Conservation (phyloP, 345 rosid species). For the Cardamine resedifolia region DNA sequence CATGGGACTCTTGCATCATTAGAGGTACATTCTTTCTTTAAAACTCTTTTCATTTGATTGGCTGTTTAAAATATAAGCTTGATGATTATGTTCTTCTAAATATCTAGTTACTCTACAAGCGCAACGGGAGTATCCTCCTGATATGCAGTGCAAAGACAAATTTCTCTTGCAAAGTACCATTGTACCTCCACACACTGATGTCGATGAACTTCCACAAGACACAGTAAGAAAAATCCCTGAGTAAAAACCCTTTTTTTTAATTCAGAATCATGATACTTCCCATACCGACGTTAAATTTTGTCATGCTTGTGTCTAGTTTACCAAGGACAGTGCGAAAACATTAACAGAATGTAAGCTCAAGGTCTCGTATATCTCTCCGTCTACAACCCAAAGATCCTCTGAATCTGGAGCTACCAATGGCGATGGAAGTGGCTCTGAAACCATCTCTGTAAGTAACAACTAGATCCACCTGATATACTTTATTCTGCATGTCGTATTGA, state of each 20-base stretch:
- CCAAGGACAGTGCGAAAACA: conserved; percentile 64
- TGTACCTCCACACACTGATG: conserved; percentile 72
- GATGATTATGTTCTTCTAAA: neutral
- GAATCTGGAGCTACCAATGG: conserved; percentile 52
- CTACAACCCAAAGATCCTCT: conserved; percentile 52
- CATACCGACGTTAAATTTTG: neutral
- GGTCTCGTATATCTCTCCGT: conserved; percentile 62
- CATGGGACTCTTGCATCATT: conserved; percentile 71
- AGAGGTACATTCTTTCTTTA: conserved; percentile 50
- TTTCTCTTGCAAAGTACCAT: conserved; percentile 89
- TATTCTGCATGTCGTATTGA: conserved; percentile 4
- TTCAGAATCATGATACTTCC: neutral
- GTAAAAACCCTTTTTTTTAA: neutral
- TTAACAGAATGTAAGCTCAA: conserved; percentile 84
- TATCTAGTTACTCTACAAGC: conserved; percentile 90
- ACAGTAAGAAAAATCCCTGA: conserved; percentile 48
- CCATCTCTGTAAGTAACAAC: conserved; percentile 59
- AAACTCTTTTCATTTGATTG: neutral
- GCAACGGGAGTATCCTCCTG: conserved; percentile 71
- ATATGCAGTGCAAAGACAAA: conserved; percentile 96
- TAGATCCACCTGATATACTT: neutral
- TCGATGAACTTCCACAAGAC: conserved; percentile 82
- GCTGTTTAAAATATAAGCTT: neutral
- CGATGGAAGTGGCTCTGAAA: conserved; percentile 51
- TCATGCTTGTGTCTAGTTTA: conserved; percentile 53